A percentile compares a stretch with the other conserved stretches of the same genome.
Conservation (phyloP, 306 rosid genomes). For the Coriaria nepalensis region DNA sequence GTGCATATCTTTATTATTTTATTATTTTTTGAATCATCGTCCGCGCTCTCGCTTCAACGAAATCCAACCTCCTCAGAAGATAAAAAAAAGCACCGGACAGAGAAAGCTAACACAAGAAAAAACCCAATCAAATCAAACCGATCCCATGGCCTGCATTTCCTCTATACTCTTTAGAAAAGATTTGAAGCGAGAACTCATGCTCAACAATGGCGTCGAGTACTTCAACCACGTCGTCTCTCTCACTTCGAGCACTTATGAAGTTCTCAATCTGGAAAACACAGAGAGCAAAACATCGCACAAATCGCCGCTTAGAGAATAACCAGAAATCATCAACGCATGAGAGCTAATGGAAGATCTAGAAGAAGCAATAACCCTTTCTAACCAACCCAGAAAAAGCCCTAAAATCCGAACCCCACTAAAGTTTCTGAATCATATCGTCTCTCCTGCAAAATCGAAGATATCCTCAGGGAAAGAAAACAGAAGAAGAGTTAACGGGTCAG, state of each 20-base stretch:
- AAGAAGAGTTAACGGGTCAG: conserved; percentile 21
- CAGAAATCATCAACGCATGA: conserved; percentile 78
- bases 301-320: conserved; percentile 26
- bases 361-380: conserved; percentile 48
- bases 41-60: too few relatives aligned
- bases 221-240: conserved; percentile 75
- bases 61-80: too few relatives aligned
- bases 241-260: conserved; percentile 73
- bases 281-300: conserved; percentile 15
- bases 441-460: conserved; percentile 45
- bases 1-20: too few relatives aligned
- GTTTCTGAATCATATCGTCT: conserved; percentile 55
- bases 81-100: not conserved
- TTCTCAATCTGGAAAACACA: conserved; percentile 49
- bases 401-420: conserved; percentile 57
- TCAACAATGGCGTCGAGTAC: conserved; percentile 45
- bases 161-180: conserved; percentile 59
- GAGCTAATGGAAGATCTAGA: conserved; percentile 96
- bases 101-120: conserved; percentile 4
- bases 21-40: too few relatives aligned
- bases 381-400: conserved; percentile 51
- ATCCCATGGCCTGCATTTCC: conserved; percentile 96
- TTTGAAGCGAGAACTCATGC: conserved; percentile 24
- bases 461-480: conserved; percentile 65
- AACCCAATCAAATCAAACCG: too few relatives aligned